Evolutionary conservation across 768 basidiomycete species (phyloP).

Genomic region (Ramaria sp.): DNA sequence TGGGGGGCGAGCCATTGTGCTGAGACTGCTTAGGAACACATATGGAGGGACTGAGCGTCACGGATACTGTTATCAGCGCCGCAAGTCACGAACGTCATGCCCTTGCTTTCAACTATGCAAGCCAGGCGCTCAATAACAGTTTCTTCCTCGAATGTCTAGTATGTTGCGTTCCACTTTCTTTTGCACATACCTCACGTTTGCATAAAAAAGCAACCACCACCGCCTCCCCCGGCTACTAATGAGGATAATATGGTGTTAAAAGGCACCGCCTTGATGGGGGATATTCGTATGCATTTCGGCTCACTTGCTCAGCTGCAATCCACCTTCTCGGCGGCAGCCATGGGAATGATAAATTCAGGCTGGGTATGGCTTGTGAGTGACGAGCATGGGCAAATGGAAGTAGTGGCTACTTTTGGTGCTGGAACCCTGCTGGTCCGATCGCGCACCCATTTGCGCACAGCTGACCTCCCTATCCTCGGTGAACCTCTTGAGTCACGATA

Average conservation of each 20-base stretch:
- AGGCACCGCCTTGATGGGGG: conserved; percentile 17
- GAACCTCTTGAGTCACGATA: conserved; percentile 12
- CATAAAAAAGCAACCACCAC: conserved; percentile 6
- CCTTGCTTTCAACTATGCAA: conserved; percentile 83
- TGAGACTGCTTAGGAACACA: conserved; percentile 36
- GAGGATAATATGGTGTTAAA: conserved; percentile 24
- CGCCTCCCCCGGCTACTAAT: conserved; percentile 23
- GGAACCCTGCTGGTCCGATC: conserved; percentile 79
- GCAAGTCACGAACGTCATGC: conserved; percentile 46
- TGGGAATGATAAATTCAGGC: conserved; percentile 70
- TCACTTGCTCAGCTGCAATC: conserved; percentile 61
- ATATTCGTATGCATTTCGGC: conserved; percentile 45
- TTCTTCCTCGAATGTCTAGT: conserved; percentile 89
- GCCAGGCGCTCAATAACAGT: conserved; percentile 86
- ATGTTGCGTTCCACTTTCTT: conserved; percentile 21
- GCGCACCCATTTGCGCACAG: conserved; percentile 20
- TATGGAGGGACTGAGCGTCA: conserved; percentile 45
- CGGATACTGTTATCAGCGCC: conserved; percentile 63
- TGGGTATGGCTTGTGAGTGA: conserved; percentile 87
- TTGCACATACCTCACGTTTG: neutral
- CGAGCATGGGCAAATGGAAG: conserved; percentile 44
- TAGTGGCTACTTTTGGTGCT: conserved; percentile 80
- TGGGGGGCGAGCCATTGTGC: neutral
- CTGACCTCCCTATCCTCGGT: conserved; percentile 19
- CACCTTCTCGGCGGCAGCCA: conserved; percentile 61